Percentiles rank a stretch among this genome's conserved stretches.
phyloP scores from a whole-genome alignment of 164 flowering plant species.

The Nelumbo lutea region DNA sequence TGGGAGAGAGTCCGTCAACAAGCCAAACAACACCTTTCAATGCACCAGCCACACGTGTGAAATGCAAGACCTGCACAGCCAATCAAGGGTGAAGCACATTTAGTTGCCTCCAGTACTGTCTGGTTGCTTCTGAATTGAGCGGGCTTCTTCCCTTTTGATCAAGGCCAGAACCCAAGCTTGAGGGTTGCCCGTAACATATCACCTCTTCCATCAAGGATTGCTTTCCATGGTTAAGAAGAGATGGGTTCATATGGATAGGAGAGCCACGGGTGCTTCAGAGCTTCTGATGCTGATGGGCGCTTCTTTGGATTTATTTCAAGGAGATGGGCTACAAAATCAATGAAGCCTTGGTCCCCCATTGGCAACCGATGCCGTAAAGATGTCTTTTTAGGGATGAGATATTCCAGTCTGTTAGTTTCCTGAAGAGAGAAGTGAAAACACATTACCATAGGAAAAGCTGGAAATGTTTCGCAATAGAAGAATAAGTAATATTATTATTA shows the following conservation, averaged over 20 bases:
- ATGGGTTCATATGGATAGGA: conserved; percentile 95
- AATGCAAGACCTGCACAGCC: conserved; percentile 9
- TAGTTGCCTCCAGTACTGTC: not conserved
- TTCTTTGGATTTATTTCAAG: conserved; percentile 91
- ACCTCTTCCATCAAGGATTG: conserved; percentile 4
- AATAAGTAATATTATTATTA: not conserved
- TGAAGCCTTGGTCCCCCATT: conserved; percentile 97
- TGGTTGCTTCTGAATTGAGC: not conserved
- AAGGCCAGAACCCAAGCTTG: not conserved
- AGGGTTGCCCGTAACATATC: not conserved
- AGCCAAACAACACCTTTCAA: conserved; percentile 20
- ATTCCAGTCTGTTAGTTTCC: conserved; percentile 87
- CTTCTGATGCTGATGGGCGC: conserved; percentile 93
- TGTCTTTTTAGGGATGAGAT: conserved; percentile 88
- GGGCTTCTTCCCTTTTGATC: not conserved
- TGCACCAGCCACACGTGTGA: conserved; percentile 12
- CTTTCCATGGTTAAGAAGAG: conserved; percentile 49
- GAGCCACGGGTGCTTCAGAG: conserved; percentile 94
- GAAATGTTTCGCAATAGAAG: not conserved
- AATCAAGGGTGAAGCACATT: not conserved
- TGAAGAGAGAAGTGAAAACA: conserved; percentile 24
- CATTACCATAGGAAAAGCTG: not conserved
- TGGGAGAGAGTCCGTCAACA: conserved; percentile 11
- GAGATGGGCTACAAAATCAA: conserved; percentile 79
- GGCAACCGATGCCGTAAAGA: conserved; percentile 89